Conservation (phyloP, 768 basidiomycete species). For the Leccinum imitatum region DNA sequence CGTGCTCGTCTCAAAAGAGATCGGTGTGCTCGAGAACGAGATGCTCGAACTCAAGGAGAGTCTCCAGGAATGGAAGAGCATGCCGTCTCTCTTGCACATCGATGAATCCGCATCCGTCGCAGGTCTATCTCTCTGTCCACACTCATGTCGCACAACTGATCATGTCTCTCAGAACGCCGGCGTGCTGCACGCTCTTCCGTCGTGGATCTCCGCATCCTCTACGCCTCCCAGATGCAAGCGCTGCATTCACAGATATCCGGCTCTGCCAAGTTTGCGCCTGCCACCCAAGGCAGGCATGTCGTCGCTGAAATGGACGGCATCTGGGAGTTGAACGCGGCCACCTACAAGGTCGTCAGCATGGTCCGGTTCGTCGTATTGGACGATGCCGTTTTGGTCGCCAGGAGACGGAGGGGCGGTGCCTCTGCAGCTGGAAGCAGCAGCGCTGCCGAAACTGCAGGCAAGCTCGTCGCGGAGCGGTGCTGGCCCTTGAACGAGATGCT, state of each 20-base stretch:
- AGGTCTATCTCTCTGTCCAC: constrained; percentile 33
- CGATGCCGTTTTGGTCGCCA: constrained; percentile 87
- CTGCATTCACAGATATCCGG: constrained; percentile 91
- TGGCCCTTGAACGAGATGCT: constrained; percentile 94
- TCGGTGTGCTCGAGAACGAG: constrained; percentile 93
- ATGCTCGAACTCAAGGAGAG: constrained; percentile 96
- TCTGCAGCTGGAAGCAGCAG: constrained; percentile 64
- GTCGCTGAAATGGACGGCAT: constrained; percentile 84
- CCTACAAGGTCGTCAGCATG: constrained; percentile 86
- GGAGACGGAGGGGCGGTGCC: constrained; percentile 59
- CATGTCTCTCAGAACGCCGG: constrained; percentile 42
- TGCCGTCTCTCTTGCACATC: constrained; percentile 91
- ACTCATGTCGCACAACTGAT: constrained; percentile 23
- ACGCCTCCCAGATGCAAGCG: constrained; percentile 91
- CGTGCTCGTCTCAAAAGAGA: constrained; percentile 95
- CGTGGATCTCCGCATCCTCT: constrained; percentile 92
- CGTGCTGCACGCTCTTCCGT: constrained; percentile 83
- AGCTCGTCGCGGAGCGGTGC: constrained; percentile 89
- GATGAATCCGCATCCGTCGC: constrained; percentile 74
- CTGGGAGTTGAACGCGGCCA: constrained; percentile 85
- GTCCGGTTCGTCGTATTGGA: constrained; percentile 91
- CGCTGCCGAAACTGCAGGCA: constrained; percentile 56
- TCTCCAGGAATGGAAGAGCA: constrained; percentile 92
- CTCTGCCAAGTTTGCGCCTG: constrained; percentile 91
- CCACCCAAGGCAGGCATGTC: constrained; percentile 88